Conservation (phyloP, 2,329 filamentous ascomycete genomes). For the Phialophora tarda region DNA sequence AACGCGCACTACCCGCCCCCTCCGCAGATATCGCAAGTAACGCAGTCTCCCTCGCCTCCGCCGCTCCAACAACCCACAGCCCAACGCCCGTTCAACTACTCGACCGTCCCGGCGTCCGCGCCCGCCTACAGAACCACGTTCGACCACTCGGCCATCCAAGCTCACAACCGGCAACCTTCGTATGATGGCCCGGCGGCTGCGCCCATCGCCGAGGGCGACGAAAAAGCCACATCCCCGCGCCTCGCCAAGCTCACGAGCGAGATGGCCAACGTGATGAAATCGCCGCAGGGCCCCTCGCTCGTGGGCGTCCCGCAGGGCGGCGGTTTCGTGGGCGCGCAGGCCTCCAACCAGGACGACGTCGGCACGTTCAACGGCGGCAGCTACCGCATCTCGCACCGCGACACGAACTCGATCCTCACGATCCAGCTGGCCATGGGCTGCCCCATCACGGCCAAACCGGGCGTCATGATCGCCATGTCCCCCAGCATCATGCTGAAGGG, state of each 20-base stretch:
- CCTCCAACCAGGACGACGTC: conserved; percentile 74
- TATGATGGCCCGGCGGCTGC: conserved; percentile 28
- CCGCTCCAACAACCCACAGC: conserved; percentile 38
- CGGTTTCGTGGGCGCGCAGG: conserved; percentile 68
- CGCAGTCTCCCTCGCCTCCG: conserved; percentile 33
- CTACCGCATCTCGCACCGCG: conserved; percentile 89
- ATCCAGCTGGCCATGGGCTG: conserved; percentile 88
- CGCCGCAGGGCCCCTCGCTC: conserved; percentile 35
- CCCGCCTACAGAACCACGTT: conserved; percentile 38
- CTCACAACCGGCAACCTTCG: conserved; percentile 32
- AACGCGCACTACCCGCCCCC: conserved; percentile 35
- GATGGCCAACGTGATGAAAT: conserved; percentile 32
- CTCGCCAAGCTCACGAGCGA: conserved; percentile 31
- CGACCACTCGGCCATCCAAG: conserved; percentile 32
- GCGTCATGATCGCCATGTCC: conserved; percentile 94
- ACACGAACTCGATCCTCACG: conserved; percentile 87
- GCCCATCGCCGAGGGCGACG: conserved; percentile 21
- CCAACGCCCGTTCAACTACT: conserved; percentile 36
- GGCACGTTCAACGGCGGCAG: conserved; percentile 98
- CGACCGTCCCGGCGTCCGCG: conserved; percentile 37
- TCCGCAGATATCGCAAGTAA: conserved; percentile 30
- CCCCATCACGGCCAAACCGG: conserved; percentile 79
- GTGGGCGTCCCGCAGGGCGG: conserved; percentile 53
- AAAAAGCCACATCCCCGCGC: conserved; percentile 23
- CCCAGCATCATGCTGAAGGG: conserved; percentile 84